Base-by-base conservation (phyloP, 2,329 filamentous ascomycete species). In the Aureobasidium lini region DNA sequence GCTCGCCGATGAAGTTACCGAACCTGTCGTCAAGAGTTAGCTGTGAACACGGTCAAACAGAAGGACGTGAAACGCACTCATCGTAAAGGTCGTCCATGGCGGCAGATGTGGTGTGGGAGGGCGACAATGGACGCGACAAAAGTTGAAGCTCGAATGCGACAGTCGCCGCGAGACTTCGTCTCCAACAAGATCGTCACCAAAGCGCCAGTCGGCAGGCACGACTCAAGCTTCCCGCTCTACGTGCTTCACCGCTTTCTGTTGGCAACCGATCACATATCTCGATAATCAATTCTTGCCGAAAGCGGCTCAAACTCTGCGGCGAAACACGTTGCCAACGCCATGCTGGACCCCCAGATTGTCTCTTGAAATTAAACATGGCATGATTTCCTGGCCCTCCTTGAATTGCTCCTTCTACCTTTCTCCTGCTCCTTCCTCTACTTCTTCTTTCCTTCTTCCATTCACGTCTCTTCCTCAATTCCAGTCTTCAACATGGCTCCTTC, bases 1-100 rank as follows among this genome's bases (percentile, higher is more conserved):
- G 90, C 75, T 96, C 94, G 71, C 94, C 94, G 72, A 97, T 96
- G 76, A 94, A 97, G 79, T 97, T 97, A 70, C 93, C 93, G 77
- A 97, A 97, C 80, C 90, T 95, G 66, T 29, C 37, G 34, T 18
- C 36, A 46, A 42, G 61, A 6, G 18, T 47, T 9, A 58, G 34
- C 40, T 18, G 11, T 53, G 53, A 66, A 65, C 56, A 44, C 31
- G 32, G 54, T 11, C 32, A 43, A 48, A 46, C 1, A 15, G n/a
- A 9, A 42, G 23, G 63, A 9, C 8, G 37, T 23, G 31, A 10
- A 8, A 61, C 62, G 65, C 78, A 95, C 90, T 97, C 93, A 78
- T 97, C 93, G 74, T 97, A 96, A 68, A 96, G 85, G 76, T 96
- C 92, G 79, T 96, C 92, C 91, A 96, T 94, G 68, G 68, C 76